Evolutionary conservation across 768 basidiomycete genomes (phyloP), one percentile per base, ranked within the genome.

Genomic region (Trichaptum fuscoviolaceum): DNA sequence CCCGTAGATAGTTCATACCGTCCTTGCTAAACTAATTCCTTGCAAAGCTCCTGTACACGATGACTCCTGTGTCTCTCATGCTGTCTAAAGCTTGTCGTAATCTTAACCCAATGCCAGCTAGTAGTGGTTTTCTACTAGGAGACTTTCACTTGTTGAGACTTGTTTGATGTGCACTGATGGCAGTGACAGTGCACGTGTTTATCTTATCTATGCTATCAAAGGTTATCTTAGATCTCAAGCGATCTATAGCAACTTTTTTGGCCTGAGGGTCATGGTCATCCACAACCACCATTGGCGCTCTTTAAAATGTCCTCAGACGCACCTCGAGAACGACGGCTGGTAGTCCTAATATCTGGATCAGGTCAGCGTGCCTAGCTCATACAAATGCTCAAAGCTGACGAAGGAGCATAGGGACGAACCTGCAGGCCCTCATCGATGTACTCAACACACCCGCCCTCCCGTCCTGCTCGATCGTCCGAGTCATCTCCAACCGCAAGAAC

Each of bases 351-450:
- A 72, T 89, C 88, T 18, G 88, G 88, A 52, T 86, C 85, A 74
- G 88, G 88, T 35, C 25, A 42, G 52, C 34, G 9, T 30, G 12
- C 60, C 25, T 18, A 6, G 24, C 26, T 30, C 1, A 52, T 62
- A 58, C 63, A 34, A 42, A 36, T 34, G 63, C 69, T 42, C 20
- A 7, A 63, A 36, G n/a, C 20, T 64, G 10, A 65, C 60, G 27
- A 63, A 63, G 42, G 62, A 63, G 30, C 57, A 36, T 70, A 98
- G 96, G 97, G 57, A 91, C 92, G 25, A 99, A 99, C 77, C 87
- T 99, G 12, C 95, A 99, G 78, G 96, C 97, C 1, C 85, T 99
- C 68, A 92, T 99, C 72, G 91, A 98, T 77, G 93, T 95, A 15
- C 85, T 85, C 70, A 82, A 86, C 70, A 92, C 92, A 0, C 79